Conservation (phyloP, 2,329 filamentous ascomycete genomes). For the Botrytis squamosa region DNA sequence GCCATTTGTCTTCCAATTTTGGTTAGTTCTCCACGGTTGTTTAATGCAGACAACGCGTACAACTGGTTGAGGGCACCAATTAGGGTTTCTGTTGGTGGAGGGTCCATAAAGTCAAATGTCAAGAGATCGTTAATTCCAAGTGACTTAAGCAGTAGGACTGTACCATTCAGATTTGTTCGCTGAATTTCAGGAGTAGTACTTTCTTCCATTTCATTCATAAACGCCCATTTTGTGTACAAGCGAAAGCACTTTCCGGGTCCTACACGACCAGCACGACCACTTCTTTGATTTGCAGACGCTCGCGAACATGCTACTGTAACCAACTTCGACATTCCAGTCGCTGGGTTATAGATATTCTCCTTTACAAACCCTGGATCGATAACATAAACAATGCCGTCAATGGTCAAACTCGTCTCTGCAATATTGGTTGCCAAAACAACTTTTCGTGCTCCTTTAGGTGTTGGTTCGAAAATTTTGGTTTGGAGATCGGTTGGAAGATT, state of each 20-base stretch:
- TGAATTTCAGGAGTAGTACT: constrained; percentile 92
- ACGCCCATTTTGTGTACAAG: constrained; percentile 89
- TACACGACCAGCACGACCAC: constrained; percentile 88
- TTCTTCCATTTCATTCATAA: constrained; percentile 92
- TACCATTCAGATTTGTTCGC: constrained; percentile 79
- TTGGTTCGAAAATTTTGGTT: constrained; percentile 91
- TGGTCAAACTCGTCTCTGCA: constrained; percentile 91
- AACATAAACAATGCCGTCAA: constrained; percentile 94
- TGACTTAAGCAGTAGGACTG: constrained; percentile 83
- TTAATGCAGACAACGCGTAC: constrained; percentile 85
- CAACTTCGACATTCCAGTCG: constrained; percentile 88
- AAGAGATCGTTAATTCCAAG: constrained; percentile 90
- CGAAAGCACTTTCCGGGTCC: constrained; percentile 91
- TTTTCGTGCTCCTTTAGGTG: constrained; percentile 80
- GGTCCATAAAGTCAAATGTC: constrained; percentile 95
- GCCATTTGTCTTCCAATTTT: constrained; percentile 92
- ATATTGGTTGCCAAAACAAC: constrained; percentile 96
- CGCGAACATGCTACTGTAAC: constrained; percentile 89
- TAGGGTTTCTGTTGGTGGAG: constrained; percentile 83
- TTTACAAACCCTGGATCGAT: constrained; percentile 96
- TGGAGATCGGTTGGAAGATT: constrained; percentile 90
- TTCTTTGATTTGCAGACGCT: constrained; percentile 89
- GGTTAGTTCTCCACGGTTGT: constrained; percentile 84
- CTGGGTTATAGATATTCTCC: constrained; percentile 88
- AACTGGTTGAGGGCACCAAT: constrained; percentile 87